Evolutionary conservation across 2,329 filamentous ascomycete species (phyloP), one percentile per base, ranked within the genome.

Genomic region (Monosporascus sp.): DNA sequence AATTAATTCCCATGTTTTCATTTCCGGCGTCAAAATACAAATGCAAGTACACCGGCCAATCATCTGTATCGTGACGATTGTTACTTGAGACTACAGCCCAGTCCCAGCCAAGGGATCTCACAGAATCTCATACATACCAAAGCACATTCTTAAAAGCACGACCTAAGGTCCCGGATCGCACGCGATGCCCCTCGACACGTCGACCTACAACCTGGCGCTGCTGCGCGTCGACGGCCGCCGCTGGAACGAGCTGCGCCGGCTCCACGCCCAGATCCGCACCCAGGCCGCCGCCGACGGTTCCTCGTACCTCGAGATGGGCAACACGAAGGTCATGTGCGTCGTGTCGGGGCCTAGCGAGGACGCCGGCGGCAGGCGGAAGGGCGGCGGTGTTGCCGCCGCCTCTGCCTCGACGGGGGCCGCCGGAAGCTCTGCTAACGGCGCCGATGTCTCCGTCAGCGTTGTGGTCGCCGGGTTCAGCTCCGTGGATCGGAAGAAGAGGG

Each of bases 281-380:
- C 94, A 97, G 72, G 87, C 92, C 56, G 88, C 92, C 49, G 91
- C 92, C 52, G 94, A 97, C 64, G 94, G 94, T 37, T 96, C 89
- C 45, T 90, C 88, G 57, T 96, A 96, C 72, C 84, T 97, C 55
- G 91, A 96, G 69, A 96, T 96, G 87, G 94, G 94, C 64, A 96
- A 97, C 74, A 99, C 94, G 22, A 94, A 96, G 69, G 87, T 99
- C 62, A 89, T 97, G 73, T 97, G 93, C 73, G 91, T 92, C 24
- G 86, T 99, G 48, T 85, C 86, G 2, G 94, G 94, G 0, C 94
- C 94, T 0, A 84, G 82, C 38, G 94, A 99, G 72, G 79, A 70
- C 26, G 64, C 74, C 17, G 58, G 52, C 24, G 64, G 74, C n/a
- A 58, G 51, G 70, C 51, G 74, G 72, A 48, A 72, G 68, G 22